phyloP scores from a whole-genome alignment of 1,284 basidiomycete genomes.

The Spongiforma sp. region DNA sequence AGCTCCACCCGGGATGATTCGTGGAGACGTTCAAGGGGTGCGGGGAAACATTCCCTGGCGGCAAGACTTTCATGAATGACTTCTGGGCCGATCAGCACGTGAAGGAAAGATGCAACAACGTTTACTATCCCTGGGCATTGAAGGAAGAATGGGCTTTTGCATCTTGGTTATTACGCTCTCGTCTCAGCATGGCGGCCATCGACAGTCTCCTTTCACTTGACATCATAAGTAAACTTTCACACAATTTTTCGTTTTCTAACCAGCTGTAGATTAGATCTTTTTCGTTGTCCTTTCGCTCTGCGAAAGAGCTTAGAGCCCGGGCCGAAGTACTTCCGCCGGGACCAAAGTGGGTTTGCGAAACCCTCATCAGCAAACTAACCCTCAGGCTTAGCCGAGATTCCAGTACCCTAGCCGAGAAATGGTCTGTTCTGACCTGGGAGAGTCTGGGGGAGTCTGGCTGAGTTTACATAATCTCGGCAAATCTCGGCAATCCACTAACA shows the following conservation, averaged over 20 bases:
- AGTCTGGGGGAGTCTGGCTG: no score
- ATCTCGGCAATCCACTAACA: no score
- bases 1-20: background rate
- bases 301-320: background rate
- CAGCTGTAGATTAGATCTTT: no score
- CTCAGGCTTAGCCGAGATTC: no score
- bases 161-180: background rate
- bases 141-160: background rate
- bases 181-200: background rate
- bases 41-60: background rate
- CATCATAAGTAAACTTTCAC: background rate
- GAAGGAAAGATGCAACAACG: background rate
- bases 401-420: no score
- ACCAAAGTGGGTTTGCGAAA: background rate
- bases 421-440: no score
- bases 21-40: background rate
- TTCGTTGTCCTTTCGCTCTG: background rate
- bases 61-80: background rate
- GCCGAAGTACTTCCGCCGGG: background rate
- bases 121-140: background rate
- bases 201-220: background rate
- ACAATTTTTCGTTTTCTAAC: background rate
- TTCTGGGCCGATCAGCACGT: background rate
- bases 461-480: no score
- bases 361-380: no score